These are phyloP conservation scores for Sanguinoderma infundibulare DNA, from an alignment of 1,284 basidiomycete species.

Conservation along the genomic window DNA sequence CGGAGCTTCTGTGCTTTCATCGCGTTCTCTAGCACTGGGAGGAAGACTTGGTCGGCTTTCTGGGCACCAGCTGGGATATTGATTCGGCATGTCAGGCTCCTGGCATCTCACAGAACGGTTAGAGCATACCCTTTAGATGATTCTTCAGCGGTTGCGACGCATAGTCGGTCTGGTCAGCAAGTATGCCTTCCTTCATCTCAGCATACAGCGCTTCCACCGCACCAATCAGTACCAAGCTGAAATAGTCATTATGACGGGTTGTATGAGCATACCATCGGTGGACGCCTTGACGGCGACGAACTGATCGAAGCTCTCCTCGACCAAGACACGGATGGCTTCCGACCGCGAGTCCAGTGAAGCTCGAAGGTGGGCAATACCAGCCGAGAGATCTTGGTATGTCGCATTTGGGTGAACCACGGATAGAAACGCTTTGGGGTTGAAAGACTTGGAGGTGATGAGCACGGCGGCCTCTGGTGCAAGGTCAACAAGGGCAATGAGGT, in stretches of 20 bases:
- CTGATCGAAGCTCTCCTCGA: slow-evolving; percentile 98
- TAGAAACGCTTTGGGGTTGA: slow-evolving; percentile 95
- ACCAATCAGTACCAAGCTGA: neutral
- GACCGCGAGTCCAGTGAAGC: slow-evolving; percentile 86
- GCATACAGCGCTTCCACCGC: slow-evolving; percentile 74
- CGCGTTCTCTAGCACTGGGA: slow-evolving; percentile 95
- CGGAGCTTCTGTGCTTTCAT: slow-evolving; percentile 94
- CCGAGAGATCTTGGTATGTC: slow-evolving; percentile 88
- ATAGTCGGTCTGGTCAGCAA: slow-evolving; percentile 80
- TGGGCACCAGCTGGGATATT: slow-evolving; percentile 71
- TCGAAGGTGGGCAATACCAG: slow-evolving; percentile 75
- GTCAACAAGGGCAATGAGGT: slow-evolving; percentile 5
- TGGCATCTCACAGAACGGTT: neutral
- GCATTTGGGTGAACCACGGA: slow-evolving; percentile 95
- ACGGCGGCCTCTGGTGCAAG: slow-evolving; percentile 70
- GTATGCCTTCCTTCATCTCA: slow-evolving; percentile 91
- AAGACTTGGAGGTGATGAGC: slow-evolving; percentile 89
- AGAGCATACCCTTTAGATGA: slow-evolving; percentile 76
- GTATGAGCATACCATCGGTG: slow-evolving; percentile 76
- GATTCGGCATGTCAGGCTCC: neutral
- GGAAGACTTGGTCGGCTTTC: slow-evolving; percentile 95
- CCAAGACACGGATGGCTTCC: slow-evolving; percentile 91
- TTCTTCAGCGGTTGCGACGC: slow-evolving; percentile 84
- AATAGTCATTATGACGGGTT: neutral
- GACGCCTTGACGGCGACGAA: slow-evolving; percentile 98